These are phyloP conservation scores for Hypsizygus marmoreus DNA, from an alignment of 768 basidiomycete genomes.

Conservation along the genomic window DNA sequence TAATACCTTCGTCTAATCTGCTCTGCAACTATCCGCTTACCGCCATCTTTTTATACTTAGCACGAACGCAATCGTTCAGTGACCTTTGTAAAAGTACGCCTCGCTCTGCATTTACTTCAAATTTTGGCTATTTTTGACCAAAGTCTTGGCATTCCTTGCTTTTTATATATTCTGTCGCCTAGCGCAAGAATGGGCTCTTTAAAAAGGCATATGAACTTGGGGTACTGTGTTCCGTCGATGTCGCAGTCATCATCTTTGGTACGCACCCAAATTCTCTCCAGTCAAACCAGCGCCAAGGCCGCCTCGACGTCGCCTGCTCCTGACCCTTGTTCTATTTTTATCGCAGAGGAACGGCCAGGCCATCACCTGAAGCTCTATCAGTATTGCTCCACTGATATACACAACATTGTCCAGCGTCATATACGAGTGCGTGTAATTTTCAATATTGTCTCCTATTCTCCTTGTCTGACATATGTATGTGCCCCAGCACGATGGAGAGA, in stretches of 20 bases:
- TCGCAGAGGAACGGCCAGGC: slow-evolving; percentile 70
- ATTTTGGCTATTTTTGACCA: slow-evolving; percentile 62
- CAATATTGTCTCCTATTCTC: slow-evolving; percentile 3
- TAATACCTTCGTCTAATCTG: slow-evolving; percentile 12
- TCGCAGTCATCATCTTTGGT: slow-evolving; percentile 86
- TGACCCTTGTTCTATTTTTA: slow-evolving; percentile 39
- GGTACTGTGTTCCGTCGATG: slow-evolving; percentile 86
- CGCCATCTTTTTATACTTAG: slow-evolving; percentile 47
- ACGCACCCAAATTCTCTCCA: slow-evolving; percentile 9
- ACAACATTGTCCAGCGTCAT: slow-evolving; percentile 72
- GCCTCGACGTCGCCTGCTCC: not conserved
- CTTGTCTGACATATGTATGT: slow-evolving; percentile 6
- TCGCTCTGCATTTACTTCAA: slow-evolving; percentile 21
- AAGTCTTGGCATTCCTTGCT: slow-evolving; percentile 39
- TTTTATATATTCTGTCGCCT: slow-evolving; percentile 32
- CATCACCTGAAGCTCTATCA: slow-evolving; percentile 83
- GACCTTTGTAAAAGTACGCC: slow-evolving; percentile 82
- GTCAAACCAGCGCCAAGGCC: slow-evolving; percentile 1
- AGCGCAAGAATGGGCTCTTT: slow-evolving; percentile 91
- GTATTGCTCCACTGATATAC: slow-evolving; percentile 73
- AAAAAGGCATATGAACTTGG: slow-evolving; percentile 92
- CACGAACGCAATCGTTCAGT: slow-evolving; percentile 91
- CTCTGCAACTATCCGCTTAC: slow-evolving; percentile 1
- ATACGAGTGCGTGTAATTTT: slow-evolving; percentile 38
- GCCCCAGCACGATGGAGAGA: slow-evolving; percentile 49